phyloP scores from a whole-genome alignment of 163 green algal species.

The Chloromonas sp. region DNA sequence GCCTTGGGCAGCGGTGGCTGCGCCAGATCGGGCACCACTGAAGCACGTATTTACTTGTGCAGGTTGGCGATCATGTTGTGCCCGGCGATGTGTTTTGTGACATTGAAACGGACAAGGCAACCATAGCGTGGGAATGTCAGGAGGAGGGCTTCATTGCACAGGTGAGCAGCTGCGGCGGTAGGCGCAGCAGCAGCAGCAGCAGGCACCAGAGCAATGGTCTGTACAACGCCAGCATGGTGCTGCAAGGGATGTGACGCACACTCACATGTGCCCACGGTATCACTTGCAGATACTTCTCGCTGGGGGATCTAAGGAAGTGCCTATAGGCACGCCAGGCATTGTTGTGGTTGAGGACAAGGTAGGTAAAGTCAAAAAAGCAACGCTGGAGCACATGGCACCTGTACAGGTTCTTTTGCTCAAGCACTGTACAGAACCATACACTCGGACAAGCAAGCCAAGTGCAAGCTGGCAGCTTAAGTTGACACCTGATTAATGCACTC shows the following conservation, averaged over 20 bases:
- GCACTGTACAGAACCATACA: too few relatives aligned
- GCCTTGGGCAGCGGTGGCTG: too few relatives aligned
- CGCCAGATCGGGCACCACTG: too few relatives aligned
- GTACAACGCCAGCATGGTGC: too few relatives aligned
- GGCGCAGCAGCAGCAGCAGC: too few relatives aligned
- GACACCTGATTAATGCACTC: too few relatives aligned
- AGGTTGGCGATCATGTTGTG: slow-evolving; percentile 64
- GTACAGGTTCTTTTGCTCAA: not conserved
- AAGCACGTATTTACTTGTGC: not conserved
- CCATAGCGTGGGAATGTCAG: slow-evolving; percentile 76
- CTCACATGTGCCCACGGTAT: too few relatives aligned
- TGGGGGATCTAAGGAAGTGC: slow-evolving; percentile 69
- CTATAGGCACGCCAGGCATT: slow-evolving; percentile 70
- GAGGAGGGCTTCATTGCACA: slow-evolving; percentile 93
- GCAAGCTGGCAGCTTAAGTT: too few relatives aligned
- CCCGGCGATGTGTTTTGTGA: slow-evolving; percentile 80
- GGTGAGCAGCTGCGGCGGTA: slow-evolving; percentile 35
- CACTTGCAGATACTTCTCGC: slow-evolving; percentile 58
- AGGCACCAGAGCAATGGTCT: too few relatives aligned
- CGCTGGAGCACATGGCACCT: not conserved
- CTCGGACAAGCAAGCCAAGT: too few relatives aligned
- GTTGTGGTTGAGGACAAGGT: slow-evolving; percentile 88
- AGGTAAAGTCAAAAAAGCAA: not conserved
- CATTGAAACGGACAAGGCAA: slow-evolving; percentile 93
- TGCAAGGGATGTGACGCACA: too few relatives aligned